A percentile compares a stretch with the other conserved stretches of the same genome.
Evolutionary conservation across 306 rosid genomes (phyloP).

Genomic region (Luffa acutangula): DNA sequence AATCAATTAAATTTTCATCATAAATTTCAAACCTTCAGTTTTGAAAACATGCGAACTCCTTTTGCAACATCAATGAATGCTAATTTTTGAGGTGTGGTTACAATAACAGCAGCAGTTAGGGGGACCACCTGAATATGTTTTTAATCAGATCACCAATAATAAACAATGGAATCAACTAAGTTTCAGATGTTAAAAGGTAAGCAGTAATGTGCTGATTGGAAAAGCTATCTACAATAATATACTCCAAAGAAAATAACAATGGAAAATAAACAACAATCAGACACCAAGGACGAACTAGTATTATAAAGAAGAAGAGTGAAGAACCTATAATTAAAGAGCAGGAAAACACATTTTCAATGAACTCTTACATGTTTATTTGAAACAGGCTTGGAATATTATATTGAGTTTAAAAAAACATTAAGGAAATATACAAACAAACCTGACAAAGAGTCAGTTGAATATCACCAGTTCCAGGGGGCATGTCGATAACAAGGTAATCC

Average conservation of each 20-base stretch:
- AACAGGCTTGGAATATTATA: neutral
- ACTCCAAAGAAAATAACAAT: neutral
- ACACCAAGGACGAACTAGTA: neutral
- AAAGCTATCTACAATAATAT: neutral
- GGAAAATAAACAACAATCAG: neutral
- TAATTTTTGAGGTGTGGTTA: slow-evolving; percentile 94
- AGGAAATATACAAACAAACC: slow-evolving; percentile 30
- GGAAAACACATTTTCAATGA: neutral
- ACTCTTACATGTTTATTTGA: neutral
- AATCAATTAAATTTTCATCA: neutral
- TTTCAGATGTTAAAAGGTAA: neutral
- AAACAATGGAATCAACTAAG: neutral
- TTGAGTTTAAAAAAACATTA: neutral
- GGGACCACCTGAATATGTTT: slow-evolving; percentile 62
- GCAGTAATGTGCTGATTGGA: neutral
- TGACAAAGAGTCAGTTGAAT: slow-evolving; percentile 96
- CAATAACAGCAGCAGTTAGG: slow-evolving; percentile 90
- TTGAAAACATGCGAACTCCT: slow-evolving; percentile 99
- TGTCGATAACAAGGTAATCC: slow-evolving; percentile 90
- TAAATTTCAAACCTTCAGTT: slow-evolving; percentile 62
- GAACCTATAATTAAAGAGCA: neutral
- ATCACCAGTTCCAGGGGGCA: slow-evolving; percentile 99
- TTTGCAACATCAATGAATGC: slow-evolving; percentile 96
- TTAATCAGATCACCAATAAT: slow-evolving; percentile 18
- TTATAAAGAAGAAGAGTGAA: neutral